A percentile compares a stretch with the other conserved stretches of the same genome.
Evolutionary conservation across 139 green algal genomes (phyloP).

Genomic region (Haematococcus sp.): DNA sequence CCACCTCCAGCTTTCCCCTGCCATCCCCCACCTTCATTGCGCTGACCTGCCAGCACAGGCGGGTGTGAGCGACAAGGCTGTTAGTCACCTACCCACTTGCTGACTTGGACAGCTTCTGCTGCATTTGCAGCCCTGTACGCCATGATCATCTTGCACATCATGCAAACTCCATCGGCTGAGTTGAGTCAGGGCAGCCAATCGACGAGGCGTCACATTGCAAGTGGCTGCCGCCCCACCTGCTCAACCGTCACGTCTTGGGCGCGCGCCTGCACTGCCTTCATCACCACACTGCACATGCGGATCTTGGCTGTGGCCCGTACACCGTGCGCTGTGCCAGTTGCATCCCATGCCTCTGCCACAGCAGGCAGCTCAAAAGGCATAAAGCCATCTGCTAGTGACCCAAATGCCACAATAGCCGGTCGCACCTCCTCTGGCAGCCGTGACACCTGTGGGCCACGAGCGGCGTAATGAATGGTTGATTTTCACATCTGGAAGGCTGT

Average conservation of each 20-base stretch:
- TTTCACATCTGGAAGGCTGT: no score
- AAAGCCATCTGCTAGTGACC: constrained; percentile 65
- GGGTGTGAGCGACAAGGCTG: not conserved
- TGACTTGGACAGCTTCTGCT: not conserved
- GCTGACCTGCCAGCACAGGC: not conserved
- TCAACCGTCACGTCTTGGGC: not conserved
- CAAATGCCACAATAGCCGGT: constrained; percentile 54
- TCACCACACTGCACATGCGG: constrained; percentile 11
- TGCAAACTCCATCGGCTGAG: not conserved
- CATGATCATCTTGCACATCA: not conserved
- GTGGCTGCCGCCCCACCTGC: not conserved
- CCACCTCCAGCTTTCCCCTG: no score
- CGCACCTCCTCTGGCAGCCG: constrained; percentile 45
- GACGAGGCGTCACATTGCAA: no score
- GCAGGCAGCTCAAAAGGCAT: constrained; percentile 15
- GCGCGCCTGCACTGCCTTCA: constrained; percentile 27
- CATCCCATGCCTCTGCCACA: no score
- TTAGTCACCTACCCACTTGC: no score
- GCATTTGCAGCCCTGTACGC: not conserved
- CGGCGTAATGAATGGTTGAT: not conserved
- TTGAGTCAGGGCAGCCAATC: no score
- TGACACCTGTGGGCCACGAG: not conserved
- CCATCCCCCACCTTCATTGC: constrained; percentile 2
- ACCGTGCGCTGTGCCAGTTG: no score
- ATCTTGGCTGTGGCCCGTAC: no score